Evolutionary conservation across 2,329 filamentous ascomycete genomes (phyloP), one percentile per base, ranked within the genome.

Genomic region (Penicillium sumatraense): DNA sequence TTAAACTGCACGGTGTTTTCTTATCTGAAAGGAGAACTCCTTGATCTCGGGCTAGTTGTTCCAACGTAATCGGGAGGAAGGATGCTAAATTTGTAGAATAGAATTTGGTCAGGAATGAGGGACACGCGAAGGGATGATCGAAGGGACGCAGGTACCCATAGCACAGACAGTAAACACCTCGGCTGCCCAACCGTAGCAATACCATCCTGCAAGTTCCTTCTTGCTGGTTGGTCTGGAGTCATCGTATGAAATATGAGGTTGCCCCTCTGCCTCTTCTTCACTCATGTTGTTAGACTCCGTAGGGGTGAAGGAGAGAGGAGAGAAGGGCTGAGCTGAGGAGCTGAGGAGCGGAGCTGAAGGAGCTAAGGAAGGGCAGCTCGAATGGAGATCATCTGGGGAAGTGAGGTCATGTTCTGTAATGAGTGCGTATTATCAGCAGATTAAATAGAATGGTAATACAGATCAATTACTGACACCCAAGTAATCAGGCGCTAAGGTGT

Each of bases 161-260:
- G 87, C 93, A 74, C 95, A 98, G 53, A 98, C 90, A 14, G 96
- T 91, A 73, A 97, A 98, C 51, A 96, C 93, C 78, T 99, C 95
- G 18, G 93, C 92, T 21, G 95, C 95, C 82, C 96, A 98, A 38
- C 90, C 90, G 79, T 98, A 98, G 72, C 89, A 89, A 76, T 98
- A 99, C 90, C 96, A 99, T 65, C 93, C 95, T 35, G 87, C 81
- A 57, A 98, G 83, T 82, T 99, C 95, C 74, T 89, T 93, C 65
- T 78, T 79, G 73, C 90, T 96, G 9, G 95, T 98, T 52, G 89
- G 85, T n/a, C 93, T 84, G 21, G 87, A 90, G 74, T 99, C 95
- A 72, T 98, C 91, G 58, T 90, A 91, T 2, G 82, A 81, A 72
- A 96, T 96, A 54, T 85, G 81, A 18, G 63, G 62, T 54, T 73